phyloP scores from a whole-genome alignment of 2,329 filamentous ascomycete species.

The Reticulascus tulasneorum region DNA sequence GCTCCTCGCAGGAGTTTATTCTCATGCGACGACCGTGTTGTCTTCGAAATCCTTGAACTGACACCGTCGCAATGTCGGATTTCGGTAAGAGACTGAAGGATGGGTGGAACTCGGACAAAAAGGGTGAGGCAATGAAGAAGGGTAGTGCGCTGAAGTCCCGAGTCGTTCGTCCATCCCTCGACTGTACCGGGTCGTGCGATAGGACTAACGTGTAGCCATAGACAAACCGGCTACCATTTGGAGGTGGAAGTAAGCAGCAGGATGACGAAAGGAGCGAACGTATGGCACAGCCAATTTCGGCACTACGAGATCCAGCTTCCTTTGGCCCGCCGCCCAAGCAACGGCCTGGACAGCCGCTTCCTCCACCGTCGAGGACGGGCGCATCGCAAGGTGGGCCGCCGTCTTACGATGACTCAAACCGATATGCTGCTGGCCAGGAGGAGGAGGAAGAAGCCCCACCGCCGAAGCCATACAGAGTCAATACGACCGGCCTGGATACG shows the following conservation, averaged over 20 bases:
- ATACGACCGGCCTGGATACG: slow-evolving; percentile 70
- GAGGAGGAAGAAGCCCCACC: slow-evolving; percentile 38
- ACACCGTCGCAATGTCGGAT: too few species aligned
- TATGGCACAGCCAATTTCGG: slow-evolving; percentile 57
- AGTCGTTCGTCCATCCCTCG: slow-evolving; percentile 35
- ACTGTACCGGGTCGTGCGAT: slow-evolving; percentile 1
- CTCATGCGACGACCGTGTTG: too few species aligned
- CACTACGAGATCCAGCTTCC: slow-evolving; percentile 69
- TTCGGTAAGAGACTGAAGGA: slow-evolving; percentile 46
- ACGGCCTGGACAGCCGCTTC: slow-evolving; percentile 18
- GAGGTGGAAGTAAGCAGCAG: slow-evolving; percentile 36
- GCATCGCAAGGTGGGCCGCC: slow-evolving; percentile 19
- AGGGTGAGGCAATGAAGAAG: too few species aligned
- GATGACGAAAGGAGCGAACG: slow-evolving; percentile 26
- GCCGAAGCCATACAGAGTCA: slow-evolving; percentile 61
- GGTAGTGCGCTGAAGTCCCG: slow-evolving; percentile 36
- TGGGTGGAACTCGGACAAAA: slow-evolving; percentile 51
- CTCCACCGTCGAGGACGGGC: slow-evolving; percentile 21
- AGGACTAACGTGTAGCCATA: background rate
- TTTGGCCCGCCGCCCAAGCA: slow-evolving; percentile 81
- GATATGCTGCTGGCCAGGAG: slow-evolving; percentile 15
- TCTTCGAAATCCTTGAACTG: background rate
- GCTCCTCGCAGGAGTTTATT: too few species aligned
- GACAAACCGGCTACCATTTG: slow-evolving; percentile 44
- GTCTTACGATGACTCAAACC: slow-evolving; percentile 13